phyloP scores from a whole-genome alignment of 2,329 filamentous ascomycete genomes.

The Amauroascus niger region DNA sequence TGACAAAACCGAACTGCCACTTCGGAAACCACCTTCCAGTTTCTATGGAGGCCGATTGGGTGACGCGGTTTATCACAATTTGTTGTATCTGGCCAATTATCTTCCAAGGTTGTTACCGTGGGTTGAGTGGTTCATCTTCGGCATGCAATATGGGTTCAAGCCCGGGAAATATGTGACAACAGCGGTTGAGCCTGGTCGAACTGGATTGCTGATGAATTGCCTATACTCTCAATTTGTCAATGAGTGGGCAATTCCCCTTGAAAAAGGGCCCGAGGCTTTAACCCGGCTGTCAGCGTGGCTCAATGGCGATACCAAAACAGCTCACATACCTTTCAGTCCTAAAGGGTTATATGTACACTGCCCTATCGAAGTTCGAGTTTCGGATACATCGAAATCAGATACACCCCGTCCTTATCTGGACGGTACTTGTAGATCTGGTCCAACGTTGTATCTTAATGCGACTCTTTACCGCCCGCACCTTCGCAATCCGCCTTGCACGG shows the following conservation, averaged over 20 bases:
- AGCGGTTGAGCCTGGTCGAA: slow-evolving; percentile 70
- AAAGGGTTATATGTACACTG: slow-evolving; percentile 73
- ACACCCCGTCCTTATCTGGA: slow-evolving; percentile 59
- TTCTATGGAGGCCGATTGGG: slow-evolving; percentile 78
- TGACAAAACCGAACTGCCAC: slow-evolving; percentile 59
- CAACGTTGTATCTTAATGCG: slow-evolving; percentile 80
- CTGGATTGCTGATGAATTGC: slow-evolving; percentile 89
- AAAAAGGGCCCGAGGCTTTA: slow-evolving; percentile 78
- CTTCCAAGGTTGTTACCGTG: slow-evolving; percentile 70
- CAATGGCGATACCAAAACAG: slow-evolving; percentile 58
- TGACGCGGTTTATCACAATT: slow-evolving; percentile 83
- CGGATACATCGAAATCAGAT: slow-evolving; percentile 51
- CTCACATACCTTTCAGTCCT: slow-evolving; percentile 70
- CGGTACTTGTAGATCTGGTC: slow-evolving; percentile 56
- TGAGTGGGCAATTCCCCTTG: slow-evolving; percentile 87
- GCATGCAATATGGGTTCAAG: slow-evolving; percentile 90
- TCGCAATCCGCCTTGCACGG: slow-evolving; percentile 63
- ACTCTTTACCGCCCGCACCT: slow-evolving; percentile 78
- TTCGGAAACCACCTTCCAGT: slow-evolving; percentile 50
- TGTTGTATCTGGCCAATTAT: slow-evolving; percentile 70
- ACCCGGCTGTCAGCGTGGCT: slow-evolving; percentile 78
- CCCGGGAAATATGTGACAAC: slow-evolving; percentile 53
- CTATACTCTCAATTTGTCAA: slow-evolving; percentile 98
- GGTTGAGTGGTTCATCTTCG: slow-evolving; percentile 94
- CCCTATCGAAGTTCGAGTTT: slow-evolving; percentile 84